phyloP scores from a whole-genome alignment of 148 eudicot genomes.

The Rhododendron mucronatum region DNA sequence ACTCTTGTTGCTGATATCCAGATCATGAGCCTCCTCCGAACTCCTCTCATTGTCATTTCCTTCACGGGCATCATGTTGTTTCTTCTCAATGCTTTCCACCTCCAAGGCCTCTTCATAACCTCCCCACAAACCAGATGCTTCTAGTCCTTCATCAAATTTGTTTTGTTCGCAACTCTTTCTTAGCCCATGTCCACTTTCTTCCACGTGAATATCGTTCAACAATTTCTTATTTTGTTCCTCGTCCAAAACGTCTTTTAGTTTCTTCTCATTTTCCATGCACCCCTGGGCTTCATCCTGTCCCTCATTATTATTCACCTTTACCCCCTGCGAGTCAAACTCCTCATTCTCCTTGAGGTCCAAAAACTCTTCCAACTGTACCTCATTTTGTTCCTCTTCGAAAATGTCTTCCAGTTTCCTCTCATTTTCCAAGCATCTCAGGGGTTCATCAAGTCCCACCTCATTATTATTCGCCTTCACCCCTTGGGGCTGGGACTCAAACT shows the following conservation, averaged over 20 bases:
- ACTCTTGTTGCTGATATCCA: slow-evolving; percentile 15
- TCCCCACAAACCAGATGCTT: slow-evolving; percentile 23
- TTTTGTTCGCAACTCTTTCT: slow-evolving; percentile 15
- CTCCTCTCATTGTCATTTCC: slow-evolving; percentile 16
- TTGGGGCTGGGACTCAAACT: slow-evolving; percentile 4
- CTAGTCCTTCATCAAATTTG: slow-evolving; percentile 21
- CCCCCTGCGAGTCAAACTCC: slow-evolving; percentile 10
- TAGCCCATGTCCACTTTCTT: slow-evolving; percentile 15
- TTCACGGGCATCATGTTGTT: slow-evolving; percentile 8
- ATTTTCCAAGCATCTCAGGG: slow-evolving; percentile 17
- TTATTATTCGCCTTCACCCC: slow-evolving; percentile 18
- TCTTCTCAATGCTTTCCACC: slow-evolving; percentile 17
- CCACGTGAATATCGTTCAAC: slow-evolving; percentile 13
- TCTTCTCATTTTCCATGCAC: slow-evolving; percentile 20
- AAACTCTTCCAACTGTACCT: slow-evolving; percentile 14
- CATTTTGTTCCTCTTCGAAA: slow-evolving; percentile 19
- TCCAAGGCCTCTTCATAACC: slow-evolving; percentile 23
- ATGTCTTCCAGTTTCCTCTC: slow-evolving; percentile 22
- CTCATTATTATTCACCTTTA: slow-evolving; percentile 18
- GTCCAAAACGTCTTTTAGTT: slow-evolving; percentile 19
- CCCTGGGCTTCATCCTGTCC: slow-evolving; percentile 16
- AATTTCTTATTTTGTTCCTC: slow-evolving; percentile 23
- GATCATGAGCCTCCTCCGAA: slow-evolving; percentile 14
- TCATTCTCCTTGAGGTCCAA: slow-evolving; percentile 16
- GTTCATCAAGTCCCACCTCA: slow-evolving; percentile 11